These are phyloP conservation scores for Colletotrichum zoysiae DNA, from an alignment of 2,329 filamentous ascomycete species.

Conservation along the genomic window DNA sequence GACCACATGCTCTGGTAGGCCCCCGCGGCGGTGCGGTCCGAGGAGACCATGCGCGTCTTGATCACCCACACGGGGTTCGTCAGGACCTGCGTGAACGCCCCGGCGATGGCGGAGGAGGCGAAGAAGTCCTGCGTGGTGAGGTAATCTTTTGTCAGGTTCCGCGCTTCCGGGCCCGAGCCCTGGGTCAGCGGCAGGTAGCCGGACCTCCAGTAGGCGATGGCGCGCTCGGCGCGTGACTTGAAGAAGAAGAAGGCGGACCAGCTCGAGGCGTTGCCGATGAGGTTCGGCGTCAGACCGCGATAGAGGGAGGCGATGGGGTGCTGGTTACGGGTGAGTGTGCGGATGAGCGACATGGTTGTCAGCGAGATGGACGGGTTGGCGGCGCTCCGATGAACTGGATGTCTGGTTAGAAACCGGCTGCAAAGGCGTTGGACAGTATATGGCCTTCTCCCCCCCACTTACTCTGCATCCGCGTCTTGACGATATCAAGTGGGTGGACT, in stretches of 20 bases:
- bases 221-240: slow-evolving; percentile 68
- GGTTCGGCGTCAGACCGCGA: slow-evolving; percentile 88
- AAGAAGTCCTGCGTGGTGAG: slow-evolving; percentile 82
- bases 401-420: not conserved
- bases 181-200: slow-evolving; percentile 38
- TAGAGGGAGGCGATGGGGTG: slow-evolving; percentile 80
- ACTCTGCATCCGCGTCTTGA: slow-evolving; percentile 97
- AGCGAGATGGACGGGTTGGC: slow-evolving; percentile 54
- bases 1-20: slow-evolving; percentile 85
- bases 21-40: slow-evolving; percentile 77
- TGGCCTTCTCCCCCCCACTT: slow-evolving; percentile 45
- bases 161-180: slow-evolving; percentile 41
- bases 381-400: slow-evolving; percentile 64
- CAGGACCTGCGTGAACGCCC: slow-evolving; percentile 80
- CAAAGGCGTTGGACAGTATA: not conserved
- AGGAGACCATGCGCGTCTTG: slow-evolving; percentile 96
- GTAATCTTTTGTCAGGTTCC: slow-evolving; percentile 47
- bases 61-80: slow-evolving; percentile 99
- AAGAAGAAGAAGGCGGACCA: slow-evolving; percentile 95
- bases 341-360: slow-evolving; percentile 66
- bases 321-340: slow-evolving; percentile 62
- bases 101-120: slow-evolving; percentile 76
- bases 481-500: slow-evolving; percentile 92
- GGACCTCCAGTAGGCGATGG: slow-evolving; percentile 53
- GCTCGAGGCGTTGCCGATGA: slow-evolving; percentile 88